Evolutionary conservation across 306 rosid genomes (phyloP).

Genomic region (Lathyrus oleraceus): DNA sequence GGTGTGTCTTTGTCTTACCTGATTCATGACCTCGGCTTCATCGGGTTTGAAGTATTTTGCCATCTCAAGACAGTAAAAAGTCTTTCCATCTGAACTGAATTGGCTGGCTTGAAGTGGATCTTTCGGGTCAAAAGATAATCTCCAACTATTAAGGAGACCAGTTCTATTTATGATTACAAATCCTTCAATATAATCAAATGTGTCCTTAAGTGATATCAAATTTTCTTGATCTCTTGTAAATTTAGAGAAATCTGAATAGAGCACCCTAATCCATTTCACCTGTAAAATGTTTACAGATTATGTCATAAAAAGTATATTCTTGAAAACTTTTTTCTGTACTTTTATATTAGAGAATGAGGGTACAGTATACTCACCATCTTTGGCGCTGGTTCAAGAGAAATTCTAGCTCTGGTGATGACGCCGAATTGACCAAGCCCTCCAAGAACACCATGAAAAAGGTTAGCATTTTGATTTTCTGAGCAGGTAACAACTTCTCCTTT

Average conservation of each 20-base stretch:
- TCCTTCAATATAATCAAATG: slow-evolving; percentile 90
- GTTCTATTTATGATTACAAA: slow-evolving; percentile 78
- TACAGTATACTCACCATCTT: slow-evolving; percentile 54
- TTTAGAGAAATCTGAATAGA: slow-evolving; percentile 76
- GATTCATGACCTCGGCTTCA: slow-evolving; percentile 51
- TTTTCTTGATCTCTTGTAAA: slow-evolving; percentile 83
- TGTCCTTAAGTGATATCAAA: slow-evolving; percentile 64
- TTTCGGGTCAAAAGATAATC: slow-evolving; percentile 79
- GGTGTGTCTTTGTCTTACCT: slow-evolving; percentile 49
- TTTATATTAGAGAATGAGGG: not conserved
- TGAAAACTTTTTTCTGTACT: not conserved
- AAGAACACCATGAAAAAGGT: slow-evolving; percentile 78
- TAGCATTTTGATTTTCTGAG: slow-evolving; percentile 64
- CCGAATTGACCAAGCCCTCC: slow-evolving; percentile 99
- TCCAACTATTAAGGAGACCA: slow-evolving; percentile 81
- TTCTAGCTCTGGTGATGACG: slow-evolving; percentile 82
- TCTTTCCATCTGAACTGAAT: slow-evolving; percentile 72
- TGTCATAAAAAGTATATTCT: slow-evolving; percentile 21
- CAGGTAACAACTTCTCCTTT: slow-evolving; percentile 85
- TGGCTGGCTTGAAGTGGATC: slow-evolving; percentile 68
- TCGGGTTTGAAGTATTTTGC: slow-evolving; percentile 76
- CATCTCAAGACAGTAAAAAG: slow-evolving; percentile 84
- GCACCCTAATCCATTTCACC: slow-evolving; percentile 94
- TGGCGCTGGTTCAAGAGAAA: slow-evolving; percentile 88
- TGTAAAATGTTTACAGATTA: slow-evolving; percentile 36